Conservation (phyloP, 2,329 filamentous ascomycete species). For the Fusarium graminum region DNA sequence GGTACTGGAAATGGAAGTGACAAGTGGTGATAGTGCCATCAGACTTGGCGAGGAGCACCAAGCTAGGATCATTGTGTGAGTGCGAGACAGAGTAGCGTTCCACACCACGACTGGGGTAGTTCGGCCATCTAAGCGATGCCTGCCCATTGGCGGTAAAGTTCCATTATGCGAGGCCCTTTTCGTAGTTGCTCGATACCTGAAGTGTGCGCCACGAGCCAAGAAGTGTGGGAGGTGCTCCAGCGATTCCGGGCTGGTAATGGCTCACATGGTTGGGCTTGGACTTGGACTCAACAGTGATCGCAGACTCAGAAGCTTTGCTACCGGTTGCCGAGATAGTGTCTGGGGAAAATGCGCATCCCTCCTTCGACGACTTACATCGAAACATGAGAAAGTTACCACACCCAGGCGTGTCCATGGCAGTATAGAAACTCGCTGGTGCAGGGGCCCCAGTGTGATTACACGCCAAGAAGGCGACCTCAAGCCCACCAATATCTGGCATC, state of each 20-base stretch:
- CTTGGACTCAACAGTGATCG: neutral
- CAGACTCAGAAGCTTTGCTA: neutral
- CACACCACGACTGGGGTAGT: neutral
- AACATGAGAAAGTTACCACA: conserved; percentile 13
- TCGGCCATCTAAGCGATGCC: conserved; percentile 1
- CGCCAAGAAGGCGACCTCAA: conserved; percentile 3
- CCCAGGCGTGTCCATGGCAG: conserved; percentile 12
- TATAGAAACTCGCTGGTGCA: conserved; percentile 1
- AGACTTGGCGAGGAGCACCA: neutral
- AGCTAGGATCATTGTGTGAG: neutral
- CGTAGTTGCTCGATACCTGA: neutral
- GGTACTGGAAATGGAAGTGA: conserved; percentile 6
- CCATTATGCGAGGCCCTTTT: conserved; percentile 9
- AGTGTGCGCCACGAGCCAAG: conserved; percentile 8
- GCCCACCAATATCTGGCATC: neutral
- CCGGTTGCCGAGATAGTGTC: neutral
- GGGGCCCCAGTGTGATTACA: conserved; percentile 4
- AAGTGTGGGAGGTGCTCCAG: neutral
- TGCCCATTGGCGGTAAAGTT: conserved; percentile 8
- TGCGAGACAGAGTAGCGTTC: conserved; percentile 6
- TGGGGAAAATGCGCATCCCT: neutral
- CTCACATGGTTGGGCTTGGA: neutral
- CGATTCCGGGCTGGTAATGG: neutral
- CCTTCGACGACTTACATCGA: neutral
- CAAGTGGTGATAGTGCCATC: neutral